Evolutionary conservation across 2,329 filamentous ascomycete species (phyloP), one percentile per base, ranked within the genome.

Genomic region (Trichophyton mentagrophytes): DNA sequence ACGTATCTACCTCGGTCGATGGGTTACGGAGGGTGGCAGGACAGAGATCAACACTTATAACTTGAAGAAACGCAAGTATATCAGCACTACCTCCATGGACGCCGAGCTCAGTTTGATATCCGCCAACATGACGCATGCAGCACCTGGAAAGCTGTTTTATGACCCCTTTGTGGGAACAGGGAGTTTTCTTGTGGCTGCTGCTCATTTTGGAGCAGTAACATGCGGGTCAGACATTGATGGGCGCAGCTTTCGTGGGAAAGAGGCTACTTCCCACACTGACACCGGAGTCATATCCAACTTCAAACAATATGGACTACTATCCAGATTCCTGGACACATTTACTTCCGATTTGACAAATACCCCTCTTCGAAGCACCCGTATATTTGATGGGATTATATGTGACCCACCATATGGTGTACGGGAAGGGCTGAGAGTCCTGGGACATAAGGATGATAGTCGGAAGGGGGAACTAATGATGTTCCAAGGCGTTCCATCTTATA

Each of bases 81-180:
- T 99, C 68, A 90, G 88, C 66, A 97, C 92, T 0, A 99, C 93
- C 0, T 93, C 89, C 53, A 97, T 99, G 93, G 93, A 99, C 71
- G 88, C 92, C 0, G 93, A 97, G 72, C 80, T 99, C 49, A 89
- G 90, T 11, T 80, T 99, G 0, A 78, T 99, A 22, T 96, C 91
- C 0, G 93, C 92, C 1, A 99, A 97, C 69, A 85, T 99, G 66
- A 89, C 89, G 0, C 82, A 89, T 13, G 90, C 90, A 0, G 85
- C 78, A 0, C 88, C 90, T 0, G 92, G 90, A 0, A 95, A 89
- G 69, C 71, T 97, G 1, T 89, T 95, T 68, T 96, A 92, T 69
- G 93, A 99, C 67, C 93, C 93, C 0, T 99, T 99, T 70, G 90
- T 93, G 62, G 93, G 93, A 3, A 97, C 93, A 0, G 93, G 92